A percentile compares a stretch with the other conserved stretches of the same genome.
Conservation (phyloP, 305 asterid genomes). For the Solanum hybrid region DNA sequence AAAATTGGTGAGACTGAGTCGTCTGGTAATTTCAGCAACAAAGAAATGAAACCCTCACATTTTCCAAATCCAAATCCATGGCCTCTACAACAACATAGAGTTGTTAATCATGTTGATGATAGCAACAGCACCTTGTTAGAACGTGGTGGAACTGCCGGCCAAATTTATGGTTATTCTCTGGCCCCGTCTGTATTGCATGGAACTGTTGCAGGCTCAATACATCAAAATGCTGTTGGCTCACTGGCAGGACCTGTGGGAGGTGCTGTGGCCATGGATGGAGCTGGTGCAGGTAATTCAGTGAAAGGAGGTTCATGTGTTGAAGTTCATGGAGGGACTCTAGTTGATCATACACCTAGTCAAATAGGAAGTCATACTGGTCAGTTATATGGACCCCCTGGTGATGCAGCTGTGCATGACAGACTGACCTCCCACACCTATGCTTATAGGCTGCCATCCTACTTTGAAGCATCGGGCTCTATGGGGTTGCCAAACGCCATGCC, state of each 20-base stretch:
- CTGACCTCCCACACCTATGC: slow-evolving; percentile 13
- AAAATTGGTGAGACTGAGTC: slow-evolving; percentile 33
- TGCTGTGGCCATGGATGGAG: slow-evolving; percentile 11
- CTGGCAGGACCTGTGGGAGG: neutral
- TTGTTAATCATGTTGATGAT: slow-evolving; percentile 9
- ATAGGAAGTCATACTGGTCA: slow-evolving; percentile 21
- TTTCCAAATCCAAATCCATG: slow-evolving; percentile 28
- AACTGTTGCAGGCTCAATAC: slow-evolving; percentile 40
- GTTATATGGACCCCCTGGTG: slow-evolving; percentile 28
- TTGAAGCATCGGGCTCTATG: slow-evolving; percentile 9
- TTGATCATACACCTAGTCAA: slow-evolving; percentile 24
- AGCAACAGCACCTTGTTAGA: slow-evolving; percentile 23
- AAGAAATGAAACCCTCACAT: slow-evolving; percentile 41
- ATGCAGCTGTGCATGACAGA: slow-evolving; percentile 32
- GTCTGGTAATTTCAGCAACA: slow-evolving; percentile 24
- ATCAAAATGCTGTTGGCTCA: slow-evolving; percentile 19
- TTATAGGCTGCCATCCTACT: neutral
- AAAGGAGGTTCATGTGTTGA: slow-evolving; percentile 19
- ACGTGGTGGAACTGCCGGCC: slow-evolving; percentile 12
- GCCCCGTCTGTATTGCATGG: slow-evolving; percentile 42
- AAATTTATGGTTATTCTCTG: slow-evolving; percentile 19
- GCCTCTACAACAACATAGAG: slow-evolving; percentile 22
- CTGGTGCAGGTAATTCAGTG: slow-evolving; percentile 18
- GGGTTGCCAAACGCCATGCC: slow-evolving; percentile 8
- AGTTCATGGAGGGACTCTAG: slow-evolving; percentile 21